These are phyloP conservation scores for Penicillium sp. DNA, from an alignment of 2,329 filamentous ascomycete species.

Conservation along the genomic window DNA sequence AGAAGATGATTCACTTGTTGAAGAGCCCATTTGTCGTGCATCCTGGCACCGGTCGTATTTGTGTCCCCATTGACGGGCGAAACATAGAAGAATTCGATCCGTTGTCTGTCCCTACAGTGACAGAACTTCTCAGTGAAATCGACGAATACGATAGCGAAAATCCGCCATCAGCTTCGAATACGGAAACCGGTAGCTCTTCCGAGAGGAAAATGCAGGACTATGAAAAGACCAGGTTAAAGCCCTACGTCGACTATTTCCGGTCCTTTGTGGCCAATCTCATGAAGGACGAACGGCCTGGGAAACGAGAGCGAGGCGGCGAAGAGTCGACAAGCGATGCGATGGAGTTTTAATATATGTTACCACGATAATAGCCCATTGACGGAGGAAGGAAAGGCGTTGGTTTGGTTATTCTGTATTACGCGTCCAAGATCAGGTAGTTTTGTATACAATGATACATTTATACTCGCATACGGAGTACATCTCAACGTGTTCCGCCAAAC, in stretches of 20 bases:
- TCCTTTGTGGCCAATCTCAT: slow-evolving; percentile 73
- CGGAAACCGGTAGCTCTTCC: slow-evolving; percentile 32
- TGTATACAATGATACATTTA: neutral
- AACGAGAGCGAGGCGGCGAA: slow-evolving; percentile 47
- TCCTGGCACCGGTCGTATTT: slow-evolving; percentile 87
- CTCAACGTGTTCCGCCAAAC: neutral
- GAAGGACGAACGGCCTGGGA: slow-evolving; percentile 63
- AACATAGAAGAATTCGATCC: slow-evolving; percentile 81
- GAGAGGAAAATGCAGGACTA: slow-evolving; percentile 67
- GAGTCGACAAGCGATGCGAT: slow-evolving; percentile 49
- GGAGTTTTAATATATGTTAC: slow-evolving; percentile 54
- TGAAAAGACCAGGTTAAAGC: slow-evolving; percentile 94
- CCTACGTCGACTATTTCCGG: slow-evolving; percentile 86
- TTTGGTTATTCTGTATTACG: neutral
- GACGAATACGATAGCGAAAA: slow-evolving; percentile 64
- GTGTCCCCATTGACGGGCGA: slow-evolving; percentile 82
- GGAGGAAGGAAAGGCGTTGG: slow-evolving; percentile 2
- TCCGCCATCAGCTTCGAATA: slow-evolving; percentile 41
- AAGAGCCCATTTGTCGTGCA: slow-evolving; percentile 97
- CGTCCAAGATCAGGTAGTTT: neutral
- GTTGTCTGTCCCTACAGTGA: slow-evolving; percentile 81
- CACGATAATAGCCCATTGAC: neutral
- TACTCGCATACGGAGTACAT: neutral
- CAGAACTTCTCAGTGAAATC: slow-evolving; percentile 75
- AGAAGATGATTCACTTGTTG: slow-evolving; percentile 96